Evolutionary conservation across 202 grass and related monocot species (phyloP).

Genomic region (Panicum virgatum): DNA sequence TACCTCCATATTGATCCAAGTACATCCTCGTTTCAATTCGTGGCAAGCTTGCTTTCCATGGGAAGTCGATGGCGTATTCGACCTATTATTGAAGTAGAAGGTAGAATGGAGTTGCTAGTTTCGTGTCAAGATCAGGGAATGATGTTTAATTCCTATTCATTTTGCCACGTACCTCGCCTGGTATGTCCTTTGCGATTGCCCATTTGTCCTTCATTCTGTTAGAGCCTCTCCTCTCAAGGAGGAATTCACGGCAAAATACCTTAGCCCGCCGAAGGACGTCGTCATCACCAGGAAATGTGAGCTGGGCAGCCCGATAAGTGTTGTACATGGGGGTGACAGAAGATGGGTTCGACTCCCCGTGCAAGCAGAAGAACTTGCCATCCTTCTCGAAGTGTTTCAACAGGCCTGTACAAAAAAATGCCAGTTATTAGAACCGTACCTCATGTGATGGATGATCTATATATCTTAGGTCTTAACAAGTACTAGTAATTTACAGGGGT

Average conservation of each 20-base stretch:
- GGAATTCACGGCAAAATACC: conserved; percentile 35
- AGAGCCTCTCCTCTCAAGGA: conserved; percentile 38
- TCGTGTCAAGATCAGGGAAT: too few species aligned
- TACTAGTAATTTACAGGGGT: too few species aligned
- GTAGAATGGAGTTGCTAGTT: too few species aligned
- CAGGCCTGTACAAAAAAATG: neutral
- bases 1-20: conserved; percentile 67
- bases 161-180: conserved; percentile 42
- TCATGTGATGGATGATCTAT: too few species aligned
- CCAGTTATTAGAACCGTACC: too few species aligned
- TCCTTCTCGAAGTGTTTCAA: conserved; percentile 67
- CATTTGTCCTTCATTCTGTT: conserved; percentile 60
- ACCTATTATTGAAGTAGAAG: neutral
- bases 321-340: conserved; percentile 58
- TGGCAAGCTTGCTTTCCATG: conserved; percentile 65
- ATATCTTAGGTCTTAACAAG: too few species aligned
- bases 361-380: conserved; percentile 59
- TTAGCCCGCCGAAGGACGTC: conserved; percentile 41
- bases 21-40: conserved; percentile 64
- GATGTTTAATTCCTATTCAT: too few species aligned
- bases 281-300: conserved; percentile 39
- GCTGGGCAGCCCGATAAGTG: conserved; percentile 51
- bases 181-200: conserved; percentile 65
- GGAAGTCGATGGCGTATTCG: conserved; percentile 53
- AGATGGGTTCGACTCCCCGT: conserved; percentile 49